Evolutionary conservation across 2,329 filamentous ascomycete species (phyloP).

Genomic region (Penicillium sp.): DNA sequence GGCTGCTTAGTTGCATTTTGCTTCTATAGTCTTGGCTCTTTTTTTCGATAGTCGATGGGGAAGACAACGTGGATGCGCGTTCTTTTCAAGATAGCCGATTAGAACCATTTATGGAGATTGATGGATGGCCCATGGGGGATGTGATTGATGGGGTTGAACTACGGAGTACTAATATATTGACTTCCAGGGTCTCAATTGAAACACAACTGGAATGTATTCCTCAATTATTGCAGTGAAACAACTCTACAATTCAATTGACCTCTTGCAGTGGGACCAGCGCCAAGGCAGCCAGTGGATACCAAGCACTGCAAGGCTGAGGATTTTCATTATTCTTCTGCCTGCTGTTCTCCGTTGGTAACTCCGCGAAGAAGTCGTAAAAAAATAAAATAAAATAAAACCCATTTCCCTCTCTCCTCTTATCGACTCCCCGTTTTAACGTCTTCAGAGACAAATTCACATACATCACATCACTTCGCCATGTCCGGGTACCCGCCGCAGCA

Average conservation of each 20-base stretch:
- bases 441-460: not conserved
- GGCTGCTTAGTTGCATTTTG: slow-evolving; percentile 1
- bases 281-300: not conserved
- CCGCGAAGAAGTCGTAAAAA: not conserved
- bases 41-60: not conserved
- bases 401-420: not conserved
- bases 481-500: slow-evolving; percentile 15
- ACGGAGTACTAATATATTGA: not conserved
- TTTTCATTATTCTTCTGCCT: slow-evolving; percentile 21
- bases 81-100: not conserved
- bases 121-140: not conserved
- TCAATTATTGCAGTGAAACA: not conserved
- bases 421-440: not conserved
- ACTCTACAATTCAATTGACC: not conserved
- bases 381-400: not conserved
- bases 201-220: not conserved
- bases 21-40: slow-evolving; percentile 1
- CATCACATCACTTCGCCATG: slow-evolving; percentile 1
- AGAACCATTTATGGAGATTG: not conserved
- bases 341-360: not conserved
- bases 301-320: slow-evolving; percentile 27
- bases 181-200: not conserved
- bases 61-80: not conserved
- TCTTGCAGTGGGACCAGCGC: slow-evolving; percentile 1
- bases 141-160: not conserved